Evolutionary conservation across 1,139 yeast species (phyloP).

Genomic region (Magnusiomyces fungicola): DNA sequence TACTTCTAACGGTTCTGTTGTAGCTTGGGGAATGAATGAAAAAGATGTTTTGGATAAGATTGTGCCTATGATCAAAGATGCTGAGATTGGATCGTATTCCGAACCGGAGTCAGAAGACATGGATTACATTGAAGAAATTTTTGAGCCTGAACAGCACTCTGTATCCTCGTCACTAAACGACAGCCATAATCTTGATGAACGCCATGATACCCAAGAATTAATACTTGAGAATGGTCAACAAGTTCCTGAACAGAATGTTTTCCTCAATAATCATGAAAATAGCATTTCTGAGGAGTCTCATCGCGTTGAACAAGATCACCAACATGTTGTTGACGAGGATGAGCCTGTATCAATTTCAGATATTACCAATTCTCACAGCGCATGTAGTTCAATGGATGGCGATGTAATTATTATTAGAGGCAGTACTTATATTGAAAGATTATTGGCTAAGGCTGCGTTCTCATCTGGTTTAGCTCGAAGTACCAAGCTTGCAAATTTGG

Average conservation of each 20-base stretch:
- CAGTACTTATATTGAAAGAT: constrained; percentile 37
- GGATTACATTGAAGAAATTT: constrained; percentile 62
- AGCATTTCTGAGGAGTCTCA: no score
- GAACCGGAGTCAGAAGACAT: constrained; percentile 72
- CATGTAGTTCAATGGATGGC: constrained; percentile 46
- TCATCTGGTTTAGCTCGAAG: constrained; percentile 83
- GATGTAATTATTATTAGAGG: constrained; percentile 64
- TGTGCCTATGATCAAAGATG: constrained; percentile 40
- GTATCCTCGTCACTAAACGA: no score
- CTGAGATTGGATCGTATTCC: constrained; percentile 46
- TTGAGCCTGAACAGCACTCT: no score
- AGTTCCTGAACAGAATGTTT: no score
- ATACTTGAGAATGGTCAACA: no score
- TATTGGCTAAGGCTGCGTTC: constrained; percentile 79
- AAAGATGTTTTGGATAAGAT: constrained; percentile 42
- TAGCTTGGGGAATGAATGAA: constrained; percentile 67
- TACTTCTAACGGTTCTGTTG: constrained; percentile 64
- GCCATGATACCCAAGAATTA: no score
- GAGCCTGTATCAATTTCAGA: no score
- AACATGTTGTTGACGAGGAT: no score
- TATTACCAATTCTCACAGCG: no score
- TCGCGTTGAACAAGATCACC: no score
- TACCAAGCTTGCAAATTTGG: constrained; percentile 75
- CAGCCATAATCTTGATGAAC: no score
- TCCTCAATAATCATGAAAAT: no score